Evolutionary conservation across 257 asterid species (phyloP).

Genomic region (Solanum stenotomum): DNA sequence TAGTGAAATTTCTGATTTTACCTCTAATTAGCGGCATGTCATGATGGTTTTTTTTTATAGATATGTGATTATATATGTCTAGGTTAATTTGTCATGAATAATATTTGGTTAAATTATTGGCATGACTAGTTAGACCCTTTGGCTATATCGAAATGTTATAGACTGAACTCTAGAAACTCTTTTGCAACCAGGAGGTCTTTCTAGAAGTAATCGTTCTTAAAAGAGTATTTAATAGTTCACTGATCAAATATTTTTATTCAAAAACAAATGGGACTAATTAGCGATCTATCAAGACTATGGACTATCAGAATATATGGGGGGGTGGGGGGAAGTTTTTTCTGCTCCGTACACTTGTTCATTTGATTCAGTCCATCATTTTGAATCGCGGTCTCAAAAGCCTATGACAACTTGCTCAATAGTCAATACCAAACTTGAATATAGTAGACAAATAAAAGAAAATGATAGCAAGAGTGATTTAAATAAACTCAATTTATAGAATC

Average conservation of each 20-base stretch:
- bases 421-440: neutral
- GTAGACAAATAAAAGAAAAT: neutral
- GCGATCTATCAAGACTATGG: neutral
- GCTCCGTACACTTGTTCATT: no score
- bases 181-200: neutral
- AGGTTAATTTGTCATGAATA: neutral
- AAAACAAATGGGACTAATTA: neutral
- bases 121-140: neutral
- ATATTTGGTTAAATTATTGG: neutral
- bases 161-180: neutral
- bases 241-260: fast-evolving
- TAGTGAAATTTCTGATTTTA: no score
- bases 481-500: neutral
- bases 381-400: neutral
- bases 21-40: neutral
- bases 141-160: neutral
- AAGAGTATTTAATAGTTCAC: neutral
- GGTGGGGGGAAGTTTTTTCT: no score
- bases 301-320: neutral
- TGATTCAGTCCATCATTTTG: neutral
- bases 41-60: neutral
- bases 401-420: neutral
- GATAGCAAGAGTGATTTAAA: no score
- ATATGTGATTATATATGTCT: neutral
- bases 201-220: neutral